Evolutionary conservation across 345 rosid species (phyloP).

Genomic region (Hevea brasiliensis): DNA sequence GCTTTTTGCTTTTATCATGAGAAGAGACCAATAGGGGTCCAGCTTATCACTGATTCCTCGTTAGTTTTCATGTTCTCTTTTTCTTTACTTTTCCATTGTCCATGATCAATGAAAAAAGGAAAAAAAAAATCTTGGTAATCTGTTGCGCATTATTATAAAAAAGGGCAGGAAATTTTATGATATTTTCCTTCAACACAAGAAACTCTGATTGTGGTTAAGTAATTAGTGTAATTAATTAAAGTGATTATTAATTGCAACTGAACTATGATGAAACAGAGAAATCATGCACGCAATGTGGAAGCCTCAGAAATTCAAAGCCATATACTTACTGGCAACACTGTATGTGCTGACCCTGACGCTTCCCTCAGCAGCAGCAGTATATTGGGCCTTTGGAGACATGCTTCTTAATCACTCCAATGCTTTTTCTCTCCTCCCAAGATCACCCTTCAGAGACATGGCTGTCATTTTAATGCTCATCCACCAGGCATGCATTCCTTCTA

Average conservation of each 20-base stretch:
- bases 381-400: conserved; percentile 98
- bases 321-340: conserved; percentile 79
- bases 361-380: conserved; percentile 89
- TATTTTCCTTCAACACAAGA: too few species aligned
- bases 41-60: conserved; percentile 14
- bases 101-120: too few species aligned
- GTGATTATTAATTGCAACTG: not conserved
- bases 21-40: conserved; percentile 23
- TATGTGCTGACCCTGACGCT: conserved; percentile 91
- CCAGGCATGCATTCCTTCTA: conserved; percentile 50
- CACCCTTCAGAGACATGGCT: conserved; percentile 79
- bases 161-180: too few species aligned
- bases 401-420: conserved; percentile 96
- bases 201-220: too few species aligned
- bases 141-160: too few species aligned
- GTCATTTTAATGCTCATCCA: conserved; percentile 94
- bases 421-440: conserved; percentile 80
- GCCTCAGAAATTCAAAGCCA: conserved; percentile 95
- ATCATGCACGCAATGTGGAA: conserved; percentile 99
- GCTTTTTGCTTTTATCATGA: conserved; percentile 43
- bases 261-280: conserved; percentile 56
- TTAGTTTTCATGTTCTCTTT: too few species aligned
- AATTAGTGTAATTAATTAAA: too few species aligned
- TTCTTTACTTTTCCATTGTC: too few species aligned
- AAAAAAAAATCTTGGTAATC: too few species aligned